Conservation (phyloP, 768 basidiomycete species). For the Mycena polygramma region DNA sequence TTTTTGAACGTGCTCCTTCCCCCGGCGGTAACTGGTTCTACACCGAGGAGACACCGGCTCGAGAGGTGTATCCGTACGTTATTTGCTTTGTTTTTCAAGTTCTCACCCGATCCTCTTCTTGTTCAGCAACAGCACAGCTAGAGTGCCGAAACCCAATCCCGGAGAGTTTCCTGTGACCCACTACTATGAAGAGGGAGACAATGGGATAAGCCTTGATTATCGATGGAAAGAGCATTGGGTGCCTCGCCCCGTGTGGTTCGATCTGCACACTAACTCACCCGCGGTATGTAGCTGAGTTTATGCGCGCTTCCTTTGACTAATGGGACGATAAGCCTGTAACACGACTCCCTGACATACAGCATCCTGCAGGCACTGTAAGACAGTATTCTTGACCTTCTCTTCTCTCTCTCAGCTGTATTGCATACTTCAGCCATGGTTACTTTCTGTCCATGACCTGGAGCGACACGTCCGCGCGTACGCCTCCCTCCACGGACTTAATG, state of each 20-base stretch:
- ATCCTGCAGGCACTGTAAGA: slow-evolving; percentile 35
- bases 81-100: too few relatives aligned
- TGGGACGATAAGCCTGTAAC: slow-evolving; percentile 7
- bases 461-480: slow-evolving; percentile 49
- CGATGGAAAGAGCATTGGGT: slow-evolving; percentile 41
- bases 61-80: slow-evolving; percentile 39
- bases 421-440: slow-evolving; percentile 31
- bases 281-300: slow-evolving; percentile 15
- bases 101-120: too few relatives aligned
- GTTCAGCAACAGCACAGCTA: too few relatives aligned
- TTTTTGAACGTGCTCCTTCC: slow-evolving; percentile 39
- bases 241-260: slow-evolving; percentile 38
- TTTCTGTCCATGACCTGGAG: slow-evolving; percentile 34
- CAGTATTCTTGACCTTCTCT: not conserved
- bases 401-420: not conserved
- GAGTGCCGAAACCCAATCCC: not conserved
- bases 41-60: slow-evolving; percentile 33
- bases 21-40: slow-evolving; percentile 42
- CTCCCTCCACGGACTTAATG: slow-evolving; percentile 45
- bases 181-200: slow-evolving; percentile 37
- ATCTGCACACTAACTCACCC: slow-evolving; percentile 36
- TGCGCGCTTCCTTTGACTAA: not conserved
- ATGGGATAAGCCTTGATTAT: slow-evolving; percentile 27
- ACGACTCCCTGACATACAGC: slow-evolving; percentile 31
- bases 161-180: slow-evolving; percentile 25